Evolutionary conservation across 73 alveolate species (phyloP).

Genomic region (Stentor coeruleus): DNA sequence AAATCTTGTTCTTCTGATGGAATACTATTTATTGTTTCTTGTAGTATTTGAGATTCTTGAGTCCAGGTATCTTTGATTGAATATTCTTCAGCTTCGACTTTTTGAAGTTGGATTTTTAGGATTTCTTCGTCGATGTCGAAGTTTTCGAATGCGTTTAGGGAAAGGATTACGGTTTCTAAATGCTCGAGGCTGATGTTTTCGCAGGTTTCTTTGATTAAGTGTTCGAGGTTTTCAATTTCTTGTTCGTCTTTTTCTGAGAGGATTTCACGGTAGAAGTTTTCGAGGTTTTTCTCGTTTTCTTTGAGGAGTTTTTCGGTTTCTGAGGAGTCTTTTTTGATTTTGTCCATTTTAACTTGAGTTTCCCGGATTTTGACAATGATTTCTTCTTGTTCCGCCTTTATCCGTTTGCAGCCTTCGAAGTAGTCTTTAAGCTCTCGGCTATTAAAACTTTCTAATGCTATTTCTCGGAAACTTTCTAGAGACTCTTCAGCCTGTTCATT

Average conservation of each 20-base stretch:
- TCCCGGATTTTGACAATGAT: background rate
- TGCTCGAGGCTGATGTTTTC: background rate
- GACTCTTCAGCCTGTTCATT: slow-evolving; percentile 19
- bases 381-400: slow-evolving; percentile 14
- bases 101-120: background rate
- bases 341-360: background rate
- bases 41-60: background rate
- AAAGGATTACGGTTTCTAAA: slow-evolving; percentile 12
- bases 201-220: background rate
- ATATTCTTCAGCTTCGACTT: slow-evolving; percentile 3
- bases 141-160: background rate
- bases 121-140: slow-evolving; percentile 18
- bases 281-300: background rate
- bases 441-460: background rate
- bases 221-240: slow-evolving; percentile 10
- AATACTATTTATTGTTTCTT: background rate
- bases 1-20: background rate
- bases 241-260: background rate
- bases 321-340: background rate
- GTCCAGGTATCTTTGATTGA: background rate
- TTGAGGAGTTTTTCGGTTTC: background rate
- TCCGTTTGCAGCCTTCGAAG: background rate
- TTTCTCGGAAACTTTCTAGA: background rate
- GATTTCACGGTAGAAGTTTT: background rate
- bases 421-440: background rate